Percentiles rank a stretch among this genome's conserved stretches.
Evolutionary conservation across 768 basidiomycete genomes (phyloP).

Genomic region (Boletellus emodensis): DNA sequence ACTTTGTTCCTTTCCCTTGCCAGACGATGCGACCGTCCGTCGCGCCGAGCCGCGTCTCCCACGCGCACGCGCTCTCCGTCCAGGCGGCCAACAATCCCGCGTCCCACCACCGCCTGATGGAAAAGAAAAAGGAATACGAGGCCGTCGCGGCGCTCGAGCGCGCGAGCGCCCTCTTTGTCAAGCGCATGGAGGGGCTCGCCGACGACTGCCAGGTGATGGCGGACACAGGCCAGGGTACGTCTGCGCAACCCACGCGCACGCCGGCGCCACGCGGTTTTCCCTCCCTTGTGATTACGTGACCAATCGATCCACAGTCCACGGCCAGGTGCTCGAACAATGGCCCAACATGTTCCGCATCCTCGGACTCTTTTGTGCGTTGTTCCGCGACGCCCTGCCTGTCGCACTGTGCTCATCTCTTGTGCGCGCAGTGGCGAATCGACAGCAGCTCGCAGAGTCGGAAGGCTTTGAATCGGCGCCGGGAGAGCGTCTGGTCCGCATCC

Average conservation of each 20-base stretch:
- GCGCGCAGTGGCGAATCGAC: slow-evolving; percentile 47
- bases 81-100: slow-evolving; percentile 42
- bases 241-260: background rate
- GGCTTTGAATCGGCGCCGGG: slow-evolving; percentile 34
- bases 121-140: slow-evolving; percentile 81
- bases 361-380: slow-evolving; percentile 57
- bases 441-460: slow-evolving; percentile 26
- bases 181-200: slow-evolving; percentile 63
- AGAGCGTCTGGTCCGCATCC: slow-evolving; percentile 69
- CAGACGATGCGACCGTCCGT: slow-evolving; percentile 52
- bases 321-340: slow-evolving; percentile 77
- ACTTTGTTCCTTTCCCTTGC: background rate
- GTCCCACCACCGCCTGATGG: slow-evolving; percentile 52
- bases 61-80: slow-evolving; percentile 35
- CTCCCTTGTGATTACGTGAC: background rate
- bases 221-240: slow-evolving; percentile 63
- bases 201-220: slow-evolving; percentile 78
- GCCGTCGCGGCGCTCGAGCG: slow-evolving; percentile 69
- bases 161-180: slow-evolving; percentile 58
- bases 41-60: slow-evolving; percentile 47
- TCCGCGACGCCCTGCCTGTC: background rate
- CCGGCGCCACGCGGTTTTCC: too few species aligned
- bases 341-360: slow-evolving; percentile 80
- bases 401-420: background rate
- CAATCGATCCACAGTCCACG: slow-evolving; percentile 49